Evolutionary conservation across 345 rosid species (phyloP), one percentile per base, ranked within the genome.

Genomic region (Syzygium grande): DNA sequence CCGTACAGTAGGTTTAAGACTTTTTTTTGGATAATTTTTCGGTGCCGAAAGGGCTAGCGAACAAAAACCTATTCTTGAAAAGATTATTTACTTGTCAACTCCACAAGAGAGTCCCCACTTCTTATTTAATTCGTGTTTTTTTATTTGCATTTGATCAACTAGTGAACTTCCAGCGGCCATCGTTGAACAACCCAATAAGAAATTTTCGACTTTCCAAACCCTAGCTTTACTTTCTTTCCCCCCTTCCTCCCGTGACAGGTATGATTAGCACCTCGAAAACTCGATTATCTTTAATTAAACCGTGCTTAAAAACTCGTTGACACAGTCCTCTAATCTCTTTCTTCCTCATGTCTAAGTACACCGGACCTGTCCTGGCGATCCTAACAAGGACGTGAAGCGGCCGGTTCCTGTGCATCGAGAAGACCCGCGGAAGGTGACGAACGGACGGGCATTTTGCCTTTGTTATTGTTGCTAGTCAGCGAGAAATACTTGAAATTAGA

Each of bases 381-480:
- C 49, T 21, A 63, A 86, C 84, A 73, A 30, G 59, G 87, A 68
- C 84, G 30, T 22, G 8, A 86, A 19, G 43, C 6, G 84, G 38
- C 59, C 87, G 21, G 63, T 8, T 86, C 38, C 87, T 52, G n/a
- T 52, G 87, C 21, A 86, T 30, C 6, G 63, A 41, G 51, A 52
- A 34, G 59, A 52, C 52, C 51, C 63, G 46, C 17, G 65, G 51
- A 8, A 29, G 29, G 11, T 9, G 68, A 53, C 49, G 4, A 19
- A 17, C 22, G 23, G 49, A n/a, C 12, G 12, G 7, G 65, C 11
- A 27, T 58, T 55, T 38, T 14, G 27, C 52, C 29, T 55, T 85
- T 85, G 19, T 38, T 34, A 21, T 5, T 43, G 58, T 56, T 23
- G 59, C 34, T 30, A 30, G 61, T 85, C 27, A 22, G 63, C 56